Evolutionary conservation across 108 stramenopile species (phyloP).

Genomic region (Stephanodiscus minutulus): DNA sequence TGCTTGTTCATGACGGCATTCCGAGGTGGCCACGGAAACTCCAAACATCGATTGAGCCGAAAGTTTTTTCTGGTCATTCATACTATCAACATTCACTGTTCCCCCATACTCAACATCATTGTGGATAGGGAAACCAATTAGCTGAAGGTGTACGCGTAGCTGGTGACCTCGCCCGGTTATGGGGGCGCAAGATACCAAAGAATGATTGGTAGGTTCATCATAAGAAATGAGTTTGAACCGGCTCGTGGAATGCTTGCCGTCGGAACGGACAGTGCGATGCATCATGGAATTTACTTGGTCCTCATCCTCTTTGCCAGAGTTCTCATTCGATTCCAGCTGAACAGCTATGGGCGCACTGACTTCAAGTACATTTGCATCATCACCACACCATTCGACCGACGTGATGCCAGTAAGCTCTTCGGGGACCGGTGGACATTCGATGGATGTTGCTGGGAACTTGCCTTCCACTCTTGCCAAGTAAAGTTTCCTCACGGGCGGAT

Average conservation of each 20-base stretch:
- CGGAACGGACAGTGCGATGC: conserved; percentile 51
- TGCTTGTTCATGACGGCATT: conserved; percentile 33
- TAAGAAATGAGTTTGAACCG: conserved; percentile 65
- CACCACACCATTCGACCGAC: conserved; percentile 29
- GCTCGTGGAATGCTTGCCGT: conserved; percentile 72
- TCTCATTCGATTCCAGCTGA: conserved; percentile 6
- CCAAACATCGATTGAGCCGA: conserved; percentile 17
- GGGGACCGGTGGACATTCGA: conserved; percentile 15
- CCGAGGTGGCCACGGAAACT: background rate
- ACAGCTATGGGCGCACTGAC: conserved; percentile 75
- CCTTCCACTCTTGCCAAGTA: conserved; percentile 79
- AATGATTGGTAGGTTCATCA: conserved; percentile 53
- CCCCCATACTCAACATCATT: conserved; percentile 87
- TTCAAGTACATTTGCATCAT: conserved; percentile 40
- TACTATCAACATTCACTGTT: background rate
- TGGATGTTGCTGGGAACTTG: conserved; percentile 41
- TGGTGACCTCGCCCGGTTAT: conserved; percentile 93
- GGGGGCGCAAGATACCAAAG: conserved; percentile 71
- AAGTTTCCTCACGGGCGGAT: conserved; percentile 55
- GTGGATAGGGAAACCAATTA: conserved; percentile 78
- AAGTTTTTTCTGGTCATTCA: conserved; percentile 3
- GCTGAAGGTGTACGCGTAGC: conserved; percentile 84
- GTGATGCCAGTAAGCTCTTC: conserved; percentile 15
- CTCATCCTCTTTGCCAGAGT: background rate
- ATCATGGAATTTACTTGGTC: conserved; percentile 49